Percentiles rank a stretch among this genome's conserved stretches.
These are phyloP conservation scores for Penicillium sp. DNA, from an alignment of 2,329 filamentous ascomycete species.

Conservation along the genomic window DNA sequence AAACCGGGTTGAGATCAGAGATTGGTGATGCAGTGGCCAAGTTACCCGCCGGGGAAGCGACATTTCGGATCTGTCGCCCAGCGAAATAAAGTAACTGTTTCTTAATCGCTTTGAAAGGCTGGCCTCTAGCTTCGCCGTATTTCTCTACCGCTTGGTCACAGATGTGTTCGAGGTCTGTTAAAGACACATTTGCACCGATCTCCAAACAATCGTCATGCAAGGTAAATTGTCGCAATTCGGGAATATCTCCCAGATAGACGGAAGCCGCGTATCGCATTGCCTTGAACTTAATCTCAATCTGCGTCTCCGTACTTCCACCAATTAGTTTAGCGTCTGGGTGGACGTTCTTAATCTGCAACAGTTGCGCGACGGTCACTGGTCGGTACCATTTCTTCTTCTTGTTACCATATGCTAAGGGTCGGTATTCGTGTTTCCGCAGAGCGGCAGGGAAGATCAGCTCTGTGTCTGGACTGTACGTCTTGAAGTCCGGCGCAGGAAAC, in stretches of 20 bases:
- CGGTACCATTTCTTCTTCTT: conserved; percentile 93
- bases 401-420: conserved; percentile 83
- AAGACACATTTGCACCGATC: conserved; percentile 85
- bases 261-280: conserved; percentile 85
- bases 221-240: conserved; percentile 77
- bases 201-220: conserved; percentile 81
- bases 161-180: conserved; percentile 87
- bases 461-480: conserved; percentile 89
- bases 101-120: conserved; percentile 85
- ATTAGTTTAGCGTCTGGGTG: conserved; percentile 90
- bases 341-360: conserved; percentile 85
- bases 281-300: conserved; percentile 99
- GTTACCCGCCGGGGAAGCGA: conserved; percentile 95
- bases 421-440: conserved; percentile 77
- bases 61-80: conserved; percentile 91
- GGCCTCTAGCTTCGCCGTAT: conserved; percentile 68
- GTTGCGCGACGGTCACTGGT: conserved; percentile 78
- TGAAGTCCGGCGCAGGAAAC: conserved; percentile 87
- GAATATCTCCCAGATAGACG: conserved; percentile 89
- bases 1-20: conserved; percentile 90
- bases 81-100: conserved; percentile 96
- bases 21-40: conserved; percentile 93
- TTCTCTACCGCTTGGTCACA: conserved; percentile 74
- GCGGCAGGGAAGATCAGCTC: conserved; percentile 91
- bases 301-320: conserved; percentile 92